phyloP scores from a whole-genome alignment of 176 grass and related monocot genomes.

The Rhynchospora pubera region DNA sequence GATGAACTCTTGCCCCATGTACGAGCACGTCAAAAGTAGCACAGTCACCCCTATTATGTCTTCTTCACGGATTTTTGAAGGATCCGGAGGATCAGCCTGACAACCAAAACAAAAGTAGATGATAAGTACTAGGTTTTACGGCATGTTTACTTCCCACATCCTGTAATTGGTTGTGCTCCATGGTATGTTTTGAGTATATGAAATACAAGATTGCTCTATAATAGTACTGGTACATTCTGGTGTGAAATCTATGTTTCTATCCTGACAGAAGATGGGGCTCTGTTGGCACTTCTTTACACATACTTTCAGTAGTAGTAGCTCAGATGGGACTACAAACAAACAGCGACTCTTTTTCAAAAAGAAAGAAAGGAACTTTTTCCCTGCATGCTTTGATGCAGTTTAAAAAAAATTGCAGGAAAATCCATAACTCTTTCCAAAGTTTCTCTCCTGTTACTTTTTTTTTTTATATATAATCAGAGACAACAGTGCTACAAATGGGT shows the following conservation, averaged over 20 bases:
- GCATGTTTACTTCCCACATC: not conserved
- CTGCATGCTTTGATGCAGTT: not conserved
- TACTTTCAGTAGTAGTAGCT: too few species aligned
- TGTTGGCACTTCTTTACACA: not conserved
- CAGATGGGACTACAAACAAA: not conserved
- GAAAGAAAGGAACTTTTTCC: not conserved
- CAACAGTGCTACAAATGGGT: not conserved
- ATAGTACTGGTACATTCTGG: not conserved
- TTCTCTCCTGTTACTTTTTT: not conserved
- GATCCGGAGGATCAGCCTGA: conserved; percentile 92
- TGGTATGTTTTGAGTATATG: not conserved
- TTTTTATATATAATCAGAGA: not conserved
- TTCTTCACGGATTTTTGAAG: conserved; percentile 84
- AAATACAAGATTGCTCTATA: not conserved
- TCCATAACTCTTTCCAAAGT: not conserved
- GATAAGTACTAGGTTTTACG: not conserved
- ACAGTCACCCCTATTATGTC: conserved; percentile 97
- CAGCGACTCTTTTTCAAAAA: not conserved
- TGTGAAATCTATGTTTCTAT: not conserved
- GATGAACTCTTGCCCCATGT: conserved; percentile 96
- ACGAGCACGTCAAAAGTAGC: conserved; percentile 87
- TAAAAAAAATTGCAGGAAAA: not conserved
- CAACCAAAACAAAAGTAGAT: not conserved
- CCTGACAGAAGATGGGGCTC: not conserved
- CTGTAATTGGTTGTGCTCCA: not conserved